Evolutionary conservation across 192 early-diverging fungal genomes (phyloP).

Genomic region (Coemansia sp.): DNA sequence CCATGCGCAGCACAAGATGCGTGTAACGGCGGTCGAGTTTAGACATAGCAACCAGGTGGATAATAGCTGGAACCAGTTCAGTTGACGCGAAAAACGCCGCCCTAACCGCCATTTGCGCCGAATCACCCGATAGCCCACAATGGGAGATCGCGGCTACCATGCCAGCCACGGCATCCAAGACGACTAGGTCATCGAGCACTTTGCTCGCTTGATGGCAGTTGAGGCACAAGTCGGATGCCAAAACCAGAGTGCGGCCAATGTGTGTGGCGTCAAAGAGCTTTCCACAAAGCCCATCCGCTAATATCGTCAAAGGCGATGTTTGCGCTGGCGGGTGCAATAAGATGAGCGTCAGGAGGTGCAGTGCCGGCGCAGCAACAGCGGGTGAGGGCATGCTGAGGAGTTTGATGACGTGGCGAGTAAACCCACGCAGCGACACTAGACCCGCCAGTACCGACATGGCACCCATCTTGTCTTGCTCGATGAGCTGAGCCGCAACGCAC

Average conservation of each 20-base stretch:
- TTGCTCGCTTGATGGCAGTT: constrained; percentile 22
- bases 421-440: constrained; percentile 5
- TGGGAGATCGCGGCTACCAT: constrained; percentile 10
- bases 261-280: constrained; percentile 44
- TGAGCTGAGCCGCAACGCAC: constrained; percentile 7
- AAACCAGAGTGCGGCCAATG: constrained; percentile 29
- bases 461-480: constrained; percentile 1
- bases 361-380: constrained; percentile 26
- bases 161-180: constrained; percentile 23
- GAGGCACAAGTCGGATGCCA: constrained; percentile 33
- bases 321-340: constrained; percentile 16
- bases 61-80: constrained; percentile 15
- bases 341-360: constrained; percentile 30
- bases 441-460: constrained; percentile 1
- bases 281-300: constrained; percentile 19
- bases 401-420: constrained; percentile 33
- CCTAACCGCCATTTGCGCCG: not conserved
- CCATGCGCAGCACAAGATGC: constrained; percentile 19
- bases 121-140: not conserved
- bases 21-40: constrained; percentile 30
- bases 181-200: constrained; percentile 12
- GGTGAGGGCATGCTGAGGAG: constrained; percentile 33
- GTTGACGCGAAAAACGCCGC: constrained; percentile 12
- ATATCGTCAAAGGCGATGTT: constrained; percentile 9
- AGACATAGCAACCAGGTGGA: constrained; percentile 22